A percentile compares a stretch with the other conserved stretches of the same genome.
Conservation (phyloP, 2,329 filamentous ascomycete genomes). For the Neodidymelliopsis sp. region DNA sequence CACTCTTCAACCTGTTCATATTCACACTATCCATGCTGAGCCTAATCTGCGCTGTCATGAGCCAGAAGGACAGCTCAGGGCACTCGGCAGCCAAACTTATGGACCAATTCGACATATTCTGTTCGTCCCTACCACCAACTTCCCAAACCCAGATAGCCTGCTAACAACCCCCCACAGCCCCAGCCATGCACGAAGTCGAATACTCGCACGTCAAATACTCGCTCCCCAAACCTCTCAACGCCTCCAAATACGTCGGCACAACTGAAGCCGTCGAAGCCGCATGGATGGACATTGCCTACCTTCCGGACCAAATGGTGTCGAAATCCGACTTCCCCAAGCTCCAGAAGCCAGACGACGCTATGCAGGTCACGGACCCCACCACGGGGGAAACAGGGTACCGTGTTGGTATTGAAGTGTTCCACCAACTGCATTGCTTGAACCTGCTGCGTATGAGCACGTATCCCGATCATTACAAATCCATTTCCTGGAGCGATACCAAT, state of each 20-base stretch:
- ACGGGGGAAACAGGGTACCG: constrained; percentile 66
- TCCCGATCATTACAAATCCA: constrained; percentile 41
- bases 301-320: constrained; percentile 68
- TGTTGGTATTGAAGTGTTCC: constrained; percentile 67
- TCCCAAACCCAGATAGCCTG: background rate
- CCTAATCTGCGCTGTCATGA: constrained; percentile 41
- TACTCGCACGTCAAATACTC: constrained; percentile 38
- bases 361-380: constrained; percentile 63
- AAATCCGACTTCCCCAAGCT: constrained; percentile 62
- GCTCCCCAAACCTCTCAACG: constrained; percentile 38
- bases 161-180: constrained; percentile 23
- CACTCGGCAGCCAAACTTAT: constrained; percentile 40
- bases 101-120: constrained; percentile 43
- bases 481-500: constrained; percentile 37
- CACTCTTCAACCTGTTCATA: constrained; percentile 44
- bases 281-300: constrained; percentile 63
- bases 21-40: constrained; percentile 43
- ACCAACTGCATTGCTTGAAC: constrained; percentile 54
- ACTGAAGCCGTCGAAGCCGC: constrained; percentile 64
- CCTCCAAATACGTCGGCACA: constrained; percentile 60
- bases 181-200: constrained; percentile 40
- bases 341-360: constrained; percentile 59
- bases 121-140: constrained; percentile 27
- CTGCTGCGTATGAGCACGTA: constrained; percentile 45
- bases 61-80: constrained; percentile 34